Conservation (phyloP, 148 eudicot species). For the Rhododendron mucronatum region DNA sequence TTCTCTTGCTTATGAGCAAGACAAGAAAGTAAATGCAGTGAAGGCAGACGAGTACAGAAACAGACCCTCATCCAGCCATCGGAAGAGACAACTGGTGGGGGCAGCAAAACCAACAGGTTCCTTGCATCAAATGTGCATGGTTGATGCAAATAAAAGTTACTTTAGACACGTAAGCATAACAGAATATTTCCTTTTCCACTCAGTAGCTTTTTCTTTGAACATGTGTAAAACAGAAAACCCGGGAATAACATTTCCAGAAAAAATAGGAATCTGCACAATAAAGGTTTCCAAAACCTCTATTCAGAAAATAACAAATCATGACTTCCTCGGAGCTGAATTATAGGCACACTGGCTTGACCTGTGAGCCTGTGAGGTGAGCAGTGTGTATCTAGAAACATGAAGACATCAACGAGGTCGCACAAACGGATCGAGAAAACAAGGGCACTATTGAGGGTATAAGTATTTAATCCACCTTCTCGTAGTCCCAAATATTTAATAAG, state of each 20-base stretch:
- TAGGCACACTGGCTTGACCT: background rate
- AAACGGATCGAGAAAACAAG: background rate
- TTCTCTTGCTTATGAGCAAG: background rate
- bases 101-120: background rate
- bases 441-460: background rate
- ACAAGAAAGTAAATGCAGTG: background rate
- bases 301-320: background rate
- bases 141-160: background rate
- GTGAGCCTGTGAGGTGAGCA: background rate
- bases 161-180: background rate
- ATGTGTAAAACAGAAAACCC: background rate
- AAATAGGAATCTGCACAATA: background rate
- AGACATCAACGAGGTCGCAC: background rate
- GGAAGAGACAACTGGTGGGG: background rate
- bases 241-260: background rate
- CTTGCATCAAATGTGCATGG: background rate
- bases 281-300: background rate
- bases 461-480: conserved; percentile 54
- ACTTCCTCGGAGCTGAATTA: background rate
- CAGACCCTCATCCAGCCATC: background rate
- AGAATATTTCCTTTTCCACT: background rate
- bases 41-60: background rate
- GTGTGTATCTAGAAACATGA: background rate
- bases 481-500: conserved; percentile 80
- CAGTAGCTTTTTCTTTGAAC: background rate